A percentile compares a stretch with the other conserved stretches of the same genome.
Evolutionary conservation across 176 grass and related monocot species (phyloP).

Genomic region (Stipa capillata): DNA sequence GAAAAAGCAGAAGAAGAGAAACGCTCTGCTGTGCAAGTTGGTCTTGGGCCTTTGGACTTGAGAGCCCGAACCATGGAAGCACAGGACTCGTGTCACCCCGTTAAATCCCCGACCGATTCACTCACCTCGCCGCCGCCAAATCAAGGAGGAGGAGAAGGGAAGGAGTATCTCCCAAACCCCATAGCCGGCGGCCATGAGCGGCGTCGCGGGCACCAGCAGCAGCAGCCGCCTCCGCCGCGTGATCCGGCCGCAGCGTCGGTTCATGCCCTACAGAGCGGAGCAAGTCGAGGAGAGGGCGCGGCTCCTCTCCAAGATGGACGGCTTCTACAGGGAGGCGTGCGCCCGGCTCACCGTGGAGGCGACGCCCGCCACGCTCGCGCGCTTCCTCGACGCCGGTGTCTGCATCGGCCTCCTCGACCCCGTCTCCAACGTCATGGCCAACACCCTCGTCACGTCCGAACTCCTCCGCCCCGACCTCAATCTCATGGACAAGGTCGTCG

Average conservation of each 20-base stretch:
- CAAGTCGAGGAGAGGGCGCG: neutral
- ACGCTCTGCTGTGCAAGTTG: too few species aligned
- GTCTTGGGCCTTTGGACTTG: too few species aligned
- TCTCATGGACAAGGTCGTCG: neutral
- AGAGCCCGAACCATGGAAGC: too few species aligned
- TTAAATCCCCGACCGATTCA: too few species aligned
- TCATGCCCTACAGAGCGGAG: neutral
- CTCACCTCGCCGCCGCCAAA: neutral
- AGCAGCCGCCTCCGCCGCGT: neutral
- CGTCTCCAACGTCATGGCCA: conserved; percentile 19
- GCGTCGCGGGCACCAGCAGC: too few species aligned
- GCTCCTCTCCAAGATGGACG: conserved; percentile 20
- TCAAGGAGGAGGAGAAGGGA: neutral
- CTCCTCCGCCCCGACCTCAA: neutral
- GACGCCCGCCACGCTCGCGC: neutral
- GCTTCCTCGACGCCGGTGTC: conserved; percentile 13
- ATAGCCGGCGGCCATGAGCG: neutral
- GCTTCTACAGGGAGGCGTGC: neutral
- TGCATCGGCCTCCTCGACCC: conserved; percentile 23
- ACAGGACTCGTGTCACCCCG: too few species aligned
- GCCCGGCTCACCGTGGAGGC: neutral
- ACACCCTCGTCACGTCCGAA: neutral
- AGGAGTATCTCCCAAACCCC: too few species aligned
- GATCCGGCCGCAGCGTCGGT: neutral
- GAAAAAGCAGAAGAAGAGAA: too few species aligned